phyloP scores from a whole-genome alignment of 495 filamentous ascomycete genomes.

The Oleoguttula mirabilis region DNA sequence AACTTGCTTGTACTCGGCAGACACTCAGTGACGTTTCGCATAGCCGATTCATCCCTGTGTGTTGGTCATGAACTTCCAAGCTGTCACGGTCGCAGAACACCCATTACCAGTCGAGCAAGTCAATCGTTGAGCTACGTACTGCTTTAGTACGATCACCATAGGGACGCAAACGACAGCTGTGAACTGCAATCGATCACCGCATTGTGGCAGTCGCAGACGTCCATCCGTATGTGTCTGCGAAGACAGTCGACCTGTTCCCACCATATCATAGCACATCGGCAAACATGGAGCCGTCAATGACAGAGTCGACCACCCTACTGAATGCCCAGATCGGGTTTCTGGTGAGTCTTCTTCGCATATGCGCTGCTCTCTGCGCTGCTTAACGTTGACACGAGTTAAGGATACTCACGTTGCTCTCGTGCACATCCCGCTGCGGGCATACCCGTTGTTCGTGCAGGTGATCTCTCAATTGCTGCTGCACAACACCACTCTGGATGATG shows the following conservation, averaged over 20 bases:
- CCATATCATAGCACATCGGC: background rate
- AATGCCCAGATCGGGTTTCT: slow-evolving; percentile 31
- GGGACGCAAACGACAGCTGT: too few species aligned
- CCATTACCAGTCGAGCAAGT: slow-evolving; percentile 17
- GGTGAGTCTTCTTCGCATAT: too few species aligned
- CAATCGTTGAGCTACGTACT: slow-evolving; percentile 12
- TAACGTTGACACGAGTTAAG: slow-evolving; percentile 35
- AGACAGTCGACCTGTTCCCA: too few species aligned
- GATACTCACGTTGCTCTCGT: slow-evolving; percentile 79
- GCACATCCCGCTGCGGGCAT: slow-evolving; percentile 77
- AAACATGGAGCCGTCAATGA: slow-evolving; percentile 19
- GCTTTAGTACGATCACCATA: too few species aligned
- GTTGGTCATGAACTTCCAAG: slow-evolving; percentile 16
- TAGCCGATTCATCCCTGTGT: too few species aligned
- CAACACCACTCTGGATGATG: slow-evolving; percentile 27
- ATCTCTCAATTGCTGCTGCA: slow-evolving; percentile 71
- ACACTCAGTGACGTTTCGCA: too few species aligned
- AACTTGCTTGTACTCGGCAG: too few species aligned
- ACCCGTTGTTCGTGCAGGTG: slow-evolving; percentile 68
- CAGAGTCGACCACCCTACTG: slow-evolving; percentile 27
- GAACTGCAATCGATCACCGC: too few species aligned
- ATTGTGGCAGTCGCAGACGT: too few species aligned
- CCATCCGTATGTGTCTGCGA: background rate
- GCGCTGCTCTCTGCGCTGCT: slow-evolving; percentile 1
- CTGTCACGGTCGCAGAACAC: slow-evolving; percentile 5